Evolutionary conservation across 352 stramenopile genomes (phyloP), one percentile per base, ranked within the genome.

Genomic region (Phytophthora megakarya): DNA sequence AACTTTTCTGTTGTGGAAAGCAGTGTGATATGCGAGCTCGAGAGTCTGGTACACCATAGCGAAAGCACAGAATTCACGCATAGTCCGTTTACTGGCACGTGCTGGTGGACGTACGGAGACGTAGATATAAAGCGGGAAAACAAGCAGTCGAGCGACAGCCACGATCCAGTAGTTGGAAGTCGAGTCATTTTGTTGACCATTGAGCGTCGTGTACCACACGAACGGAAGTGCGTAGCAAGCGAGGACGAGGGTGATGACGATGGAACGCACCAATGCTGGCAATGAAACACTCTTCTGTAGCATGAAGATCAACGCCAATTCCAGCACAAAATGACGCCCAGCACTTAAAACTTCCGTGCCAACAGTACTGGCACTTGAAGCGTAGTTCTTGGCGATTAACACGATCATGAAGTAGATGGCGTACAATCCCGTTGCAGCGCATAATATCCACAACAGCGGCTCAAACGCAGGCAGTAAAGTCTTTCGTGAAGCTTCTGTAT

Each of bases 301-400:
- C 59, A 88, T 81, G 32, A 88, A 88, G 13, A 88, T 65, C 11
- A 78, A 44, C 26, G 81, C 55, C 26, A 85, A 55, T 18, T 84
- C 44, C 44, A 86, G 42, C 8, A 81, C 62, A 59, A 85, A 84
- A 46, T 78, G 68, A 7, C 75, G 67, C 3, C 76, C 76, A 38
- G 75, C 44, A 56, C 74, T 83, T 42, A 83, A 51, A 18, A 43
- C 64, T 37, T 83, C 73, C 1, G 54, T 68, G 7, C 38, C 50
- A 0, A 80, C 55, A 5, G 30, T 63, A 3, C 52, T 47, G 12
- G 64, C 44, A 42, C 55, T 63, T 0, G 53, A 22, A 5, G 60
- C 33, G 45, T 74, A 81, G 10, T 64, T 58, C 7, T 67, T 63
- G 1, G 60, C 38, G 15, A 69, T 61, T 21, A 81, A 26, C 0